phyloP scores from a whole-genome alignment of 805 yeast species.

The Sporopachydermia quercuum region DNA sequence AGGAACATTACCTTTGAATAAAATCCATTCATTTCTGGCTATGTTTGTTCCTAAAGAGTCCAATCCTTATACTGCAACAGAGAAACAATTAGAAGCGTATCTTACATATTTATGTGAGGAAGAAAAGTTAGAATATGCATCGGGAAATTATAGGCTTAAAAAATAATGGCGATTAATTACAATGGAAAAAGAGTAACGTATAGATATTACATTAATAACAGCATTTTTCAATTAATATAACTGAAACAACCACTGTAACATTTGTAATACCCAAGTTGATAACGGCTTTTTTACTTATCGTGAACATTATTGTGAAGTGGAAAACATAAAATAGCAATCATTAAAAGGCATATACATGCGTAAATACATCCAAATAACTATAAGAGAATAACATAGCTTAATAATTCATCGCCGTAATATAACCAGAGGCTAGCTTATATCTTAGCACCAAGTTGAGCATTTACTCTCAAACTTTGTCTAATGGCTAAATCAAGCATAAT shows the following conservation, averaged over 20 bases:
- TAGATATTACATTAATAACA: too few relatives aligned
- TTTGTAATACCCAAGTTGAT: too few relatives aligned
- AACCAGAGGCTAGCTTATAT: too few relatives aligned
- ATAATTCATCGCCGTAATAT: too few relatives aligned
- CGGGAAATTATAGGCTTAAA: constrained; percentile 21
- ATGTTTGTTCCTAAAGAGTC: constrained; percentile 41
- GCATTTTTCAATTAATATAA: too few relatives aligned
- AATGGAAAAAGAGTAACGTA: neutral
- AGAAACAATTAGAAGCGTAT: constrained; percentile 28
- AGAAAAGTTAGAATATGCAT: constrained; percentile 22
- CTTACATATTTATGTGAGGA: constrained; percentile 29
- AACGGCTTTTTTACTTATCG: too few relatives aligned
- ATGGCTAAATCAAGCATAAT: constrained; percentile 27
- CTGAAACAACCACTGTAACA: too few relatives aligned
- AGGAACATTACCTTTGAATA: constrained; percentile 30
- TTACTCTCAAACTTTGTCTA: constrained; percentile 24
- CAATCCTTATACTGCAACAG: constrained; percentile 21
- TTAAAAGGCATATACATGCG: too few relatives aligned
- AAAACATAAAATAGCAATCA: too few relatives aligned
- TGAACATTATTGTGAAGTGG: too few relatives aligned
- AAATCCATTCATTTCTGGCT: constrained; percentile 37
- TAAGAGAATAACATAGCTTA: too few relatives aligned
- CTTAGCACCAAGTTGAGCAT: constrained; percentile 7
- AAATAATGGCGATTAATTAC: constrained; percentile 5
- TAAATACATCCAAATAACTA: too few relatives aligned